Evolutionary conservation across 768 basidiomycete species (phyloP), one percentile per base, ranked within the genome.

Genomic region (Xanthoconium stramineum): DNA sequence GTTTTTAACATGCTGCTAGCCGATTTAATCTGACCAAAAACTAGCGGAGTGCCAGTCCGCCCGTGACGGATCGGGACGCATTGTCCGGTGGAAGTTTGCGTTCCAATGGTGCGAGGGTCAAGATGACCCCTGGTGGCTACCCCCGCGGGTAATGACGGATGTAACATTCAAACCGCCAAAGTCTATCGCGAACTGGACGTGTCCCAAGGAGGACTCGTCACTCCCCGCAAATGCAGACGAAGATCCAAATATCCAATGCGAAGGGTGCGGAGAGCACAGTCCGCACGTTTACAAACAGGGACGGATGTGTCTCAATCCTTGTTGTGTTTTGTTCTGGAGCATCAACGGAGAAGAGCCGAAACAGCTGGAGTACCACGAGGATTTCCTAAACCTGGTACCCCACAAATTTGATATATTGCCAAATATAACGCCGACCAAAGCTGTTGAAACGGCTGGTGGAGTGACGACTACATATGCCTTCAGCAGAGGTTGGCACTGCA

Each of bases 81-180:
- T 89, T n/a, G 78, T 89, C 13, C 77, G 90, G 8, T 89, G 83
- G 67, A 93, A 92, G 67, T 91, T 93, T 62, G 84, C 86, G 6
- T 93, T 93, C 60, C 86, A 87, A 61, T 93, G 90, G 89, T 89
- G 88, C 59, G 80, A 85, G 57, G 80, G 76, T 42, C 91, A 92
- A 74, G 88, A 72, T 6, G 62, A 69, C 38, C 80, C 81, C 1
- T 82, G 82, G 82, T 83, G 81, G 80, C 45, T 50, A 70, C 60
- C 59, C 11, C 63, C 30, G 32, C 50, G 30, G 15, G 47, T 47
- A 13, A 37, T 24, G 40, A 20, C n/a, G 32, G 42, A 38, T 28
- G 9, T n/a, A 14, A n/a, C 40, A 14, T 32, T 46, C 9, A 17
- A 45, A 13, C 29, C 47, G 15, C 42, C 33, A 9, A 49, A 11